These are phyloP conservation scores for Tolypocladium inflatum DNA, from an alignment of 2,329 filamentous ascomycete species.

Conservation along the genomic window DNA sequence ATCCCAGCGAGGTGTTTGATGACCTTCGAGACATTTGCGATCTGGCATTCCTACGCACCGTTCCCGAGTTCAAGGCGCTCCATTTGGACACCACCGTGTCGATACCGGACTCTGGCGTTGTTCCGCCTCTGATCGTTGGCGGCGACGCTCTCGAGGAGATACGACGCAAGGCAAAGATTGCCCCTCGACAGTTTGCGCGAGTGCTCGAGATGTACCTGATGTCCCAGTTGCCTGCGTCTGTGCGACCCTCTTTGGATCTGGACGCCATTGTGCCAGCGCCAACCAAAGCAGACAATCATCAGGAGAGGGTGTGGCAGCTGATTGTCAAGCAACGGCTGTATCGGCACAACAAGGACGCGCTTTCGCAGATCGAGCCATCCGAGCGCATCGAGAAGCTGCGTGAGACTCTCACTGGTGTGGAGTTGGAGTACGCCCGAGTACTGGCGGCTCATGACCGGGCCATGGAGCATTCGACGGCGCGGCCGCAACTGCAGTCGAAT, in stretches of 20 bases:
- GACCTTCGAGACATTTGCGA: slow-evolving; percentile 70
- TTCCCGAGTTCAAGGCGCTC: slow-evolving; percentile 48
- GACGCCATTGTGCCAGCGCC: slow-evolving; percentile 31
- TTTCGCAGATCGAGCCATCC: slow-evolving; percentile 57
- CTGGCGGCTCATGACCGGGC: slow-evolving; percentile 38
- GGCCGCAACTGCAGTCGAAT: slow-evolving; percentile 11
- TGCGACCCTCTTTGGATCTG: slow-evolving; percentile 41
- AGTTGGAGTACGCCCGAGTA: slow-evolving; percentile 63
- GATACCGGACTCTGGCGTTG: slow-evolving; percentile 36
- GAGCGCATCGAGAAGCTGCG: slow-evolving; percentile 67
- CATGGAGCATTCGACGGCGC: slow-evolving; percentile 14
- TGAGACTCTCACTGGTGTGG: slow-evolving; percentile 56
- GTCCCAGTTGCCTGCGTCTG: slow-evolving; percentile 44
- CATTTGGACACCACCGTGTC: slow-evolving; percentile 41
- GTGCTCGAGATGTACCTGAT: slow-evolving; percentile 69
- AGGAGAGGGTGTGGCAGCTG: slow-evolving; percentile 63
- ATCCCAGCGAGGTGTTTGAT: slow-evolving; percentile 82
- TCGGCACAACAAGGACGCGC: slow-evolving; percentile 60
- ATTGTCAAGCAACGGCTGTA: slow-evolving; percentile 71
- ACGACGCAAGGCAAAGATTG: slow-evolving; percentile 59
- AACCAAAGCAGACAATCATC: slow-evolving; percentile 47
- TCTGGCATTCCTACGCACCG: slow-evolving; percentile 50
- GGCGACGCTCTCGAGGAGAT: slow-evolving; percentile 43
- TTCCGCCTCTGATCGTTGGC: slow-evolving; percentile 49
- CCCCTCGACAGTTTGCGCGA: slow-evolving; percentile 64